Evolutionary conservation across 306 rosid genomes (phyloP).

Genomic region (Biancaea sappan): DNA sequence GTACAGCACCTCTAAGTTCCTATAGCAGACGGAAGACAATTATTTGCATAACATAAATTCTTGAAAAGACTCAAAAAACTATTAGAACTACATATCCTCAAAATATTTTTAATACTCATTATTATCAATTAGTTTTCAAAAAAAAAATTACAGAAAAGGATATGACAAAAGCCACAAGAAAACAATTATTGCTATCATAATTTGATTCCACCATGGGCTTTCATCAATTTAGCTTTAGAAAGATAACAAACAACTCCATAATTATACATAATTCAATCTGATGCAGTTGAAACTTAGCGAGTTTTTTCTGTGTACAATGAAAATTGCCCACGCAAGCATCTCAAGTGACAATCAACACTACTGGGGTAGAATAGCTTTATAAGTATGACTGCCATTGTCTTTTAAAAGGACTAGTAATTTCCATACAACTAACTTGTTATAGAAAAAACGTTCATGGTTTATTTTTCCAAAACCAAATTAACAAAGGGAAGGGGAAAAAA

Average conservation of each 20-base stretch:
- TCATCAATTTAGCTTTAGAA: not conserved
- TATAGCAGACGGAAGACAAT: not conserved
- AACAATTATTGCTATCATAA: not conserved
- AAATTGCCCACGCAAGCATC: constrained; percentile 4
- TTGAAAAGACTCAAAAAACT: not conserved
- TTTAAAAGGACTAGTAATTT: not conserved
- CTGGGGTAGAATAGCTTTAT: not conserved
- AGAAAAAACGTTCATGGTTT: not conserved
- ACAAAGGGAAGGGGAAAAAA: not conserved
- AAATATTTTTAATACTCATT: not conserved
- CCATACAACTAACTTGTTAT: not conserved
- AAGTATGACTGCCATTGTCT: not conserved
- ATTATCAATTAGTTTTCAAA: not conserved
- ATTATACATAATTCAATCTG: not conserved
- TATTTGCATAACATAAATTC: not conserved
- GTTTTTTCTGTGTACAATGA: not conserved
- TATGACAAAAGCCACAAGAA: not conserved
- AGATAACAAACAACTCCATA: not conserved
- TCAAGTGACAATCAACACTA: not conserved
- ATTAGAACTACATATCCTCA: not conserved
- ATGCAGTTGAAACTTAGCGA: not conserved
- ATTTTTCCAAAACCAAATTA: not conserved
- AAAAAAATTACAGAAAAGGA: not conserved
- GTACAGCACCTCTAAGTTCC: not conserved
- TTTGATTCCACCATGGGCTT: not conserved